These are phyloP conservation scores for Nakazawaea molendinolei DNA, from an alignment of 805 yeast genomes.

Conservation along the genomic window DNA sequence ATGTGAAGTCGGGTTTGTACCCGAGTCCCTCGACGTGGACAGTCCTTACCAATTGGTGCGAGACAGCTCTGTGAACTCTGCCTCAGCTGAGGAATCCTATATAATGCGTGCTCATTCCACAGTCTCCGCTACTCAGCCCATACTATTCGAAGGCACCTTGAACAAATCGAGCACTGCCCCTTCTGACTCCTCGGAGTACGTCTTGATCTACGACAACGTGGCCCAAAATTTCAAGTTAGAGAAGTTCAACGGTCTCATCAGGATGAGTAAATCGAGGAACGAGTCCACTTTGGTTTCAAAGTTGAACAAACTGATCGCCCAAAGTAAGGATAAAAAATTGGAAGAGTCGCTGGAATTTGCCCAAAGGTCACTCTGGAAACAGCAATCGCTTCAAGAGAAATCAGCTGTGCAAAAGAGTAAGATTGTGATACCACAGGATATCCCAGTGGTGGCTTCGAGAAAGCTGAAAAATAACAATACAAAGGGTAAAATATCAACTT, in stretches of 20 bases:
- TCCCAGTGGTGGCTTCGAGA: slow-evolving; percentile 6
- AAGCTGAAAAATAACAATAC: no score
- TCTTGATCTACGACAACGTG: slow-evolving; percentile 21
- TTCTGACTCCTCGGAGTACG: slow-evolving; percentile 17
- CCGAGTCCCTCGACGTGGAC: slow-evolving; percentile 24
- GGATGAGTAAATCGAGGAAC: slow-evolving; percentile 26
- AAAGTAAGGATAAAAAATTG: slow-evolving; percentile 1
- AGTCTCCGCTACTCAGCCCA: slow-evolving; percentile 12
- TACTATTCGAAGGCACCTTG: slow-evolving; percentile 24
- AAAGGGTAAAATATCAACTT: slow-evolving; percentile 13
- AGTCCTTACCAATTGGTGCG: slow-evolving; percentile 19
- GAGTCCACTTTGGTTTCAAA: slow-evolving; percentile 17
- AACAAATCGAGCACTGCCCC: slow-evolving; percentile 7
- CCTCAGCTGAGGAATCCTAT: slow-evolving; percentile 16
- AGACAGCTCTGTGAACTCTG: slow-evolving; percentile 7
- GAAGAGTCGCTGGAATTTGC: background rate
- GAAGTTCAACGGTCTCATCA: slow-evolving; percentile 19
- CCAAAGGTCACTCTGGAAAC: slow-evolving; percentile 8
- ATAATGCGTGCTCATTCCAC: slow-evolving; percentile 21
- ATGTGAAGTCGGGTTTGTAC: slow-evolving; percentile 23
- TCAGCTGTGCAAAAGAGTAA: slow-evolving; percentile 6
- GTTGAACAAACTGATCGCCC: slow-evolving; percentile 7
- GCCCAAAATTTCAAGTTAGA: slow-evolving; percentile 21
- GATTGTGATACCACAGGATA: slow-evolving; percentile 7
- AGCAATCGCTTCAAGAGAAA: slow-evolving; percentile 8